These are phyloP conservation scores for Allantophomopsis lycopodina DNA, from an alignment of 2,329 filamentous ascomycete species.

Conservation along the genomic window DNA sequence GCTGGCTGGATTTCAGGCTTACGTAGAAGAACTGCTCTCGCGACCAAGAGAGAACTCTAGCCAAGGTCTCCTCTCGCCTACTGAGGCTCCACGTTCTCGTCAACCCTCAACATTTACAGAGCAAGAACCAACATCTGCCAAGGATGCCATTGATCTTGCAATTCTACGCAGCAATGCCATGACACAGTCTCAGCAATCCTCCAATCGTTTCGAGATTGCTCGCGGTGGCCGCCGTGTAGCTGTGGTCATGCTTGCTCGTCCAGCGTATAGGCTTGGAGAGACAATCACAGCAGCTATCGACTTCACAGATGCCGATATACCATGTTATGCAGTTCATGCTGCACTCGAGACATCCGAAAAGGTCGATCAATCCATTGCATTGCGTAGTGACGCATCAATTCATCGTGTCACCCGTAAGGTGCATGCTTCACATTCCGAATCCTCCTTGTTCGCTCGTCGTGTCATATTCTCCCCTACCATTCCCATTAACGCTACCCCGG, in stretches of 20 bases:
- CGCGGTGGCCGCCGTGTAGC: slow-evolving; percentile 86
- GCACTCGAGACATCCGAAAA: slow-evolving; percentile 80
- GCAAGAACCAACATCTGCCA: slow-evolving; percentile 48
- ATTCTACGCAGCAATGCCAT: slow-evolving; percentile 72
- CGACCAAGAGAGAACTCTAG: slow-evolving; percentile 38
- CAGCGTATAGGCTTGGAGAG: slow-evolving; percentile 82
- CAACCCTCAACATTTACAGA: slow-evolving; percentile 30
- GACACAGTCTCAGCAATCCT: slow-evolving; percentile 56
- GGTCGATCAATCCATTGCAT: slow-evolving; percentile 65
- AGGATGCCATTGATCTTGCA: slow-evolving; percentile 81
- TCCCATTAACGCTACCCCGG: slow-evolving; percentile 71
- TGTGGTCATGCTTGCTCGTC: slow-evolving; percentile 76
- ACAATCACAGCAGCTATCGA: slow-evolving; percentile 74
- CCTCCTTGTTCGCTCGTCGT: slow-evolving; percentile 66
- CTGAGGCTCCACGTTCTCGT: slow-evolving; percentile 39
- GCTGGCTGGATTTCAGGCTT: slow-evolving; percentile 56
- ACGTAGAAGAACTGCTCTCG: slow-evolving; percentile 62
- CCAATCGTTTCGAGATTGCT: slow-evolving; percentile 92
- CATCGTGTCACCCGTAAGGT: slow-evolving; percentile 75
- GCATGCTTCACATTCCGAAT: slow-evolving; percentile 67
- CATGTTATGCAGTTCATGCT: slow-evolving; percentile 74
- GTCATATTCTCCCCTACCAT: slow-evolving; percentile 75
- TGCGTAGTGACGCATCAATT: slow-evolving; percentile 76
- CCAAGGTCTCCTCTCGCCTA: slow-evolving; percentile 58
- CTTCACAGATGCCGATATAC: slow-evolving; percentile 62